Evolutionary conservation across 2,329 filamentous ascomycete species (phyloP), one percentile per base, ranked within the genome.

Genomic region (Xylariaceae sp.): DNA sequence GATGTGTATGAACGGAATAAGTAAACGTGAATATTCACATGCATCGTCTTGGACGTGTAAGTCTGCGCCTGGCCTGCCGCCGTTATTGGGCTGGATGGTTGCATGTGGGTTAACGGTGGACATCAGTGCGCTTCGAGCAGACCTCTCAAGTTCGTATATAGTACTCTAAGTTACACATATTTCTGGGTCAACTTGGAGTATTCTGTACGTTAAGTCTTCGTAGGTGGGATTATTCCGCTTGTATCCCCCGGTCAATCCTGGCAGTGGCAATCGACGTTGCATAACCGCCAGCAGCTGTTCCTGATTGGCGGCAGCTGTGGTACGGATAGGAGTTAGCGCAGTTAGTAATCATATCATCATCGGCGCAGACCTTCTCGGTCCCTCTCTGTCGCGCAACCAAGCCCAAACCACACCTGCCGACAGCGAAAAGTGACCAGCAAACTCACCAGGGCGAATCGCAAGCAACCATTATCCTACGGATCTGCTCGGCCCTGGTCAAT

Each of bases 401-500:
- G 13, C 42, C 42, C 42, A 13, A 9, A 15, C 8, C 4, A 52
- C 15, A 6, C 39, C 42, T 45, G 2, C n/a, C 5, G 10, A n/a
- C n/a, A 45, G 42, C 42, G 13, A 45, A 45, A 45, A 11, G 42
- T 6, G 42, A 51, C 49, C 49, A 51, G 18, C 11, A 45, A 7
- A 4, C 35, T 23, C n/a, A 17, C 11, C 15, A 51, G 6, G 6
- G 37, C 5, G 35, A 15, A 23, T 11, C 9, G 3, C 44, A 17
- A 35, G 8, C 15, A 1, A n/a, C 35, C 10, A 23, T 13, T 9
- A 54, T n/a, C 23, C 49, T 47, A 35, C 51, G 34, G 13, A 50
- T 30, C n/a, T 17, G 7, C 23, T 47, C 39, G 49, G 23, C 34
- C 55, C 58, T 59, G 59, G 54, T 13, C 58, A 62, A 63, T 63